Percentiles rank a stretch among this genome's conserved stretches.
phyloP scores from a whole-genome alignment of 805 yeast species.

The Sungouiozyma intestinalis region DNA sequence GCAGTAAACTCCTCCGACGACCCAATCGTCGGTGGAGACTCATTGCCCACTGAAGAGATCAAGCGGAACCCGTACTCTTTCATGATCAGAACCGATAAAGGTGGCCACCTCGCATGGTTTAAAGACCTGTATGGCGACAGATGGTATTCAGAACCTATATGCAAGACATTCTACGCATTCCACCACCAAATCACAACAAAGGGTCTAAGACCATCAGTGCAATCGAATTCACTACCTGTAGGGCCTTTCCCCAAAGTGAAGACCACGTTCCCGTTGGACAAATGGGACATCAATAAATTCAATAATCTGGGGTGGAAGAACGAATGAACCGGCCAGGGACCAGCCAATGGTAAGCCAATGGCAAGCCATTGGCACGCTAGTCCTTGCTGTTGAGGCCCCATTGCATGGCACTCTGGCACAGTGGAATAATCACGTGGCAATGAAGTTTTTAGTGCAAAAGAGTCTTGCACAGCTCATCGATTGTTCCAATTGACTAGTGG shows the following conservation, averaged over 20 bases:
- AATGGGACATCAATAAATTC: background rate
- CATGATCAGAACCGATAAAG: slow-evolving; percentile 50
- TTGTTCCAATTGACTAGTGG: background rate
- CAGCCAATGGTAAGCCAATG: too few species aligned
- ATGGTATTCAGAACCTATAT: slow-evolving; percentile 52
- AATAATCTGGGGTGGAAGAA: background rate
- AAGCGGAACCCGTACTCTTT: slow-evolving; percentile 48
- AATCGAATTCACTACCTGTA: slow-evolving; percentile 6
- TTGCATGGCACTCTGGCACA: too few species aligned
- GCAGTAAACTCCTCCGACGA: slow-evolving; percentile 62
- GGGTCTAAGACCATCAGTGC: slow-evolving; percentile 8
- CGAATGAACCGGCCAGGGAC: too few species aligned
- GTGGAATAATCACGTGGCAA: too few species aligned
- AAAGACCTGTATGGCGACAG: slow-evolving; percentile 41
- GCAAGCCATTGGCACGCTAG: background rate
- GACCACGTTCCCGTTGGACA: slow-evolving; percentile 8
- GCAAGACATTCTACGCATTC: slow-evolving; percentile 32
- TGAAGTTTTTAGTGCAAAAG: too few species aligned
- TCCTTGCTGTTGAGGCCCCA: background rate
- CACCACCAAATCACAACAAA: slow-evolving; percentile 23
- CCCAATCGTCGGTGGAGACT: slow-evolving; percentile 50
- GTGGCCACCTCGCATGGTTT: slow-evolving; percentile 83
- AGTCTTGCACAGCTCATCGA: background rate
- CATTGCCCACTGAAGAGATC: slow-evolving; percentile 40
- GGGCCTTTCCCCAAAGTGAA: slow-evolving; percentile 9